phyloP scores from a whole-genome alignment of 2,329 filamentous ascomycete genomes.

The Meredithiella fracta region DNA sequence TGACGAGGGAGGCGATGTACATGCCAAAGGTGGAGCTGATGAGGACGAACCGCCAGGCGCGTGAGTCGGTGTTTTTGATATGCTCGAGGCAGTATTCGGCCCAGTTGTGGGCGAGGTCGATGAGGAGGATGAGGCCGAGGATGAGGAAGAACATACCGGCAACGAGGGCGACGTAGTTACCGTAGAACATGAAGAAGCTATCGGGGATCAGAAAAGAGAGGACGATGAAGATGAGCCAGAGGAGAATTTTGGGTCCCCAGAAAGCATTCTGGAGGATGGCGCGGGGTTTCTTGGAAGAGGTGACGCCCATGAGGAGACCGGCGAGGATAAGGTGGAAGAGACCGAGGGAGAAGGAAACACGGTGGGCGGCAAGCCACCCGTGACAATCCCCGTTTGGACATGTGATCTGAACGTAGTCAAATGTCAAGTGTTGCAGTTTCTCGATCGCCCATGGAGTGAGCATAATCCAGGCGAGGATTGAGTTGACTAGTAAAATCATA shows the following conservation, averaged over 20 bases:
- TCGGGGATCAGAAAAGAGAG: slow-evolving; percentile 93
- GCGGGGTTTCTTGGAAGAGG: slow-evolving; percentile 70
- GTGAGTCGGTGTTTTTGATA: slow-evolving; percentile 79
- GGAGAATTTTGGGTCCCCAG: slow-evolving; percentile 90
- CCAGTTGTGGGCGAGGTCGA: slow-evolving; percentile 93
- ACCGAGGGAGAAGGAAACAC: slow-evolving; percentile 94
- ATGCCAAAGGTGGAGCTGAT: slow-evolving; percentile 87
- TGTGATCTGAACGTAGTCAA: slow-evolving; percentile 91
- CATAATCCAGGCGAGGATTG: slow-evolving; percentile 96
- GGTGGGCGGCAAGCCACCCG: slow-evolving; percentile 89
- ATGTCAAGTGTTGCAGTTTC: slow-evolving; percentile 76
- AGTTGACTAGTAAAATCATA: slow-evolving; percentile 87
- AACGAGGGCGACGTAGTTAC: slow-evolving; percentile 78
- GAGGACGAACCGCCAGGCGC: slow-evolving; percentile 67
- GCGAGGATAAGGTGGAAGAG: slow-evolving; percentile 84
- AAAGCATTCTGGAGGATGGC: slow-evolving; percentile 93
- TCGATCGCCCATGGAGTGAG: slow-evolving; percentile 97
- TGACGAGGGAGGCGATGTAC: slow-evolving; percentile 78
- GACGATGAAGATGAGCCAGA: slow-evolving; percentile 75
- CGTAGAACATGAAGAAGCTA: slow-evolving; percentile 85
- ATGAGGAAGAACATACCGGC: slow-evolving; percentile 88
- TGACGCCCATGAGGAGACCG: slow-evolving; percentile 69
- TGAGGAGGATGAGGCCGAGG: slow-evolving; percentile 76
- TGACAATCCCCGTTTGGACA: slow-evolving; percentile 84
- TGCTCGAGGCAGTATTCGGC: slow-evolving; percentile 89